These are phyloP conservation scores for Persicaria tinctoria DNA, from an alignment of 148 eudicot species.

Conservation along the genomic window DNA sequence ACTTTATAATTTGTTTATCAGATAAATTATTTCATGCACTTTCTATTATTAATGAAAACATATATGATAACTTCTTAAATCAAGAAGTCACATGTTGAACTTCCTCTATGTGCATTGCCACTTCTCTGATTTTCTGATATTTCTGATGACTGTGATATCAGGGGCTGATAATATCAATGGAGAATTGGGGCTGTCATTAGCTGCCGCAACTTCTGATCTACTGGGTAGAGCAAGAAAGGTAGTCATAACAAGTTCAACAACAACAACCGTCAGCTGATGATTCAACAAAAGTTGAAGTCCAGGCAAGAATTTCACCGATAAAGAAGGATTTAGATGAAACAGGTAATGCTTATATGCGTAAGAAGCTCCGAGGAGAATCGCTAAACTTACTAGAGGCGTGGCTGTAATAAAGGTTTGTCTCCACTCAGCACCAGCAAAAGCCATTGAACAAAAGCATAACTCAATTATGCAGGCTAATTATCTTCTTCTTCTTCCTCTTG, in stretches of 20 bases:
- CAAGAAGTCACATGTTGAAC: no score
- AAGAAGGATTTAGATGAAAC: slow-evolving; percentile 85
- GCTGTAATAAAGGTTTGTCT: no score
- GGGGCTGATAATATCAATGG: slow-evolving; percentile 90
- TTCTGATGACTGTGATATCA: slow-evolving; percentile 21
- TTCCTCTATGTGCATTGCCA: background rate
- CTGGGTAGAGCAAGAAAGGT: slow-evolving; percentile 88
- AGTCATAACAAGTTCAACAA: slow-evolving; percentile 58
- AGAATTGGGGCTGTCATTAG: slow-evolving; percentile 73
- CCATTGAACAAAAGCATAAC: no score
- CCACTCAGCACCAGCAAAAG: no score
- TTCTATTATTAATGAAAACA: no score
- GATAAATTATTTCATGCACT: background rate
- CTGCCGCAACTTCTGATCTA: slow-evolving; percentile 75
- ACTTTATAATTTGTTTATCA: background rate
- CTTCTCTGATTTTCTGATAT: background rate
- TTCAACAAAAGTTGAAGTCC: no score
- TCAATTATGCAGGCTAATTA: no score
- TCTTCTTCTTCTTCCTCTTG: no score
- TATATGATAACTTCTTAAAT: background rate
- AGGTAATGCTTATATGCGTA: slow-evolving; percentile 40
- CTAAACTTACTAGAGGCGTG: slow-evolving; percentile 74
- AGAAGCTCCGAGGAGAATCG: slow-evolving; percentile 79
- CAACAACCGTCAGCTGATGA: no score
- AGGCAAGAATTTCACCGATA: slow-evolving; percentile 77